Evolutionary conservation across 108 stramenopile genomes (phyloP).

Genomic region (Hondaea fermentalgiana): DNA sequence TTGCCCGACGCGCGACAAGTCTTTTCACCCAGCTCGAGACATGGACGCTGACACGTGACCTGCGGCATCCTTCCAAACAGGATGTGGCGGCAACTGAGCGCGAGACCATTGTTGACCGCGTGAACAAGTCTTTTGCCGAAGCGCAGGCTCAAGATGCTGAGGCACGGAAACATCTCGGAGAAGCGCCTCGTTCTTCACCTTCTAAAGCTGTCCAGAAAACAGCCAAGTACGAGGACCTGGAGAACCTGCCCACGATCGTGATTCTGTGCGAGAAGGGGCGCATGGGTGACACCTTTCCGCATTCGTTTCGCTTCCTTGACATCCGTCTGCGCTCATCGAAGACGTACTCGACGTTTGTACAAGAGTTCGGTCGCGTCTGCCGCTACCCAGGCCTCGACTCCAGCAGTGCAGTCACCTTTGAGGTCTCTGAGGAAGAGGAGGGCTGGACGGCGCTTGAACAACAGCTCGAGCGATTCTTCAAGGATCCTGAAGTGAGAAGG

Average conservation of each 20-base stretch:
- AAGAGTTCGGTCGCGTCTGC: conserved; percentile 19
- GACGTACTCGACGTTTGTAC: not conserved
- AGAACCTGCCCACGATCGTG: conserved; percentile 7
- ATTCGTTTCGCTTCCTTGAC: not conserved
- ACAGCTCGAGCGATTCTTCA: not conserved
- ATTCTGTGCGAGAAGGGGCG: conserved; percentile 14
- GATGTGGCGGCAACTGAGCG: too few species aligned
- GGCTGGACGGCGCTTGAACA: not conserved
- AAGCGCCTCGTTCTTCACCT: not conserved
- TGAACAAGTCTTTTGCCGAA: not conserved
- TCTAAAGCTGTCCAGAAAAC: not conserved
- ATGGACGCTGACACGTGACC: not conserved
- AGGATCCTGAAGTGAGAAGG: not conserved
- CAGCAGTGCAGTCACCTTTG: not conserved
- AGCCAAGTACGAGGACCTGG: conserved; percentile 7
- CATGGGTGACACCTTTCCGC: conserved; percentile 24
- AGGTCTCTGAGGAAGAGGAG: not conserved
- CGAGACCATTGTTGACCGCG: not conserved
- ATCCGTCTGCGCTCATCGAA: not conserved
- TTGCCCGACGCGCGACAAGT: too few species aligned
- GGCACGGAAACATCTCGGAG: not conserved
- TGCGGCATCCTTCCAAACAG: not conserved
- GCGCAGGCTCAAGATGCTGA: not conserved
- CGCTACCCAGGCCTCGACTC: not conserved
- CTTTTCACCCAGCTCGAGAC: not conserved